These are phyloP conservation scores for Cyclotella choctawhatcheeana DNA, from an alignment of 108 stramenopile species.

Conservation along the genomic window DNA sequence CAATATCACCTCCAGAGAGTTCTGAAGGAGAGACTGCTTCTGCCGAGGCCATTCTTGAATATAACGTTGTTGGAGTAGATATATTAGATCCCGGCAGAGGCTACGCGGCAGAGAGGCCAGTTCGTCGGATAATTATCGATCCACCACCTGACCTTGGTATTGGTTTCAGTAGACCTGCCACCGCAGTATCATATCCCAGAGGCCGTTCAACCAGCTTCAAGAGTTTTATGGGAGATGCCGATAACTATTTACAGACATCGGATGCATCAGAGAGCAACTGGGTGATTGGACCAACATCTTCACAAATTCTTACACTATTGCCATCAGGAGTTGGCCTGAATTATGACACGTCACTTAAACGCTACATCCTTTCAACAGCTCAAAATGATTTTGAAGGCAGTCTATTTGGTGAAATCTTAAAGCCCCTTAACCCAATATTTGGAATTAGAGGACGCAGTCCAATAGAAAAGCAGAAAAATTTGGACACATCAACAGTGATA, in stretches of 20 bases:
- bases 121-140: conserved; percentile 66
- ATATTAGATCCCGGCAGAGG: conserved; percentile 74
- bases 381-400: conserved; percentile 35
- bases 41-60: conserved; percentile 73
- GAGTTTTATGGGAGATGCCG: conserved; percentile 6
- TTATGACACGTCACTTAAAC: conserved; percentile 55
- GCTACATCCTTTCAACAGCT: conserved; percentile 56
- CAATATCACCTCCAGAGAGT: conserved; percentile 61
- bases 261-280: conserved; percentile 26
- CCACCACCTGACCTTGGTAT: conserved; percentile 69
- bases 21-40: conserved; percentile 63
- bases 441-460: conserved; percentile 86
- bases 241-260: conserved; percentile 2
- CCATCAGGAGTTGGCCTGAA: conserved; percentile 79
- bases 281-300: conserved; percentile 48
- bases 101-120: conserved; percentile 80
- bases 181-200: conserved; percentile 41
- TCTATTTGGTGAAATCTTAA: conserved; percentile 16
- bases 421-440: conserved; percentile 78
- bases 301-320: conserved; percentile 69
- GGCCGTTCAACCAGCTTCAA: conserved; percentile 40
- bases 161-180: conserved; percentile 17
- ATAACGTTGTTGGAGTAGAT: conserved; percentile 67
- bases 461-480: conserved; percentile 77
- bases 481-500: conserved; percentile 62